Evolutionary conservation across 75 land plant genomes (phyloP).

Genomic region (Sequoia sempervirens): DNA sequence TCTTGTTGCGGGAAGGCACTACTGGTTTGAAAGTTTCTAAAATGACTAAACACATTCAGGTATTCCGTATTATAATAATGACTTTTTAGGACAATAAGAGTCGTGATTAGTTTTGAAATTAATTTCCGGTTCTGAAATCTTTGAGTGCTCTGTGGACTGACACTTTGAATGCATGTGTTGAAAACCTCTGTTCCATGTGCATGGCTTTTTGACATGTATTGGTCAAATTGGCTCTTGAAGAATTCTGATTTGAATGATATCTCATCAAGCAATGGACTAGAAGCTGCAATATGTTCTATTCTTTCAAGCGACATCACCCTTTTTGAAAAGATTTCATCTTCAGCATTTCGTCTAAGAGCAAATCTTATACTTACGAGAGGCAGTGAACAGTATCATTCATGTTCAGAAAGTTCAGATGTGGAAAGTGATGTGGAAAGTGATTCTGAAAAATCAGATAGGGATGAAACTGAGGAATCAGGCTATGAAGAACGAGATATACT

Average conservation of each 20-base stretch:
- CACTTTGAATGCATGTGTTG: constrained; percentile 1
- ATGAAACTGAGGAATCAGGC: constrained; percentile 32
- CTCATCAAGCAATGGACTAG: constrained; percentile 50
- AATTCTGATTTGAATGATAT: constrained; percentile 56
- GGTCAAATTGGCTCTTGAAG: constrained; percentile 26
- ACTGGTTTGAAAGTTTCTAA: constrained; percentile 68
- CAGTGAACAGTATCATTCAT: constrained; percentile 34
- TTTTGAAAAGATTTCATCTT: constrained; percentile 80
- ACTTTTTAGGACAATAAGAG: not conserved
- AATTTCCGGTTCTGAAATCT: not conserved
- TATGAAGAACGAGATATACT: constrained; percentile 29
- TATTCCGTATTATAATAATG: constrained; percentile 13
- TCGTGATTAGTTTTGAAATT: not conserved
- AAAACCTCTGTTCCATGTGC: not conserved
- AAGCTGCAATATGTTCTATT: constrained; percentile 57
- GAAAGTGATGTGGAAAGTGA: constrained; percentile 47
- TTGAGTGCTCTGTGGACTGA: not conserved
- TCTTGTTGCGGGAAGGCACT: constrained; percentile 62
- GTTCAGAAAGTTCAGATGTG: constrained; percentile 55
- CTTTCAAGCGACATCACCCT: constrained; percentile 83
- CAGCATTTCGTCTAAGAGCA: constrained; percentile 69
- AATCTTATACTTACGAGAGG: constrained; percentile 40
- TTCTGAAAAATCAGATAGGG: constrained; percentile 45
- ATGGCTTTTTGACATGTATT: not conserved
- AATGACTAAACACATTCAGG: constrained; percentile 67